Evolutionary conservation across 768 basidiomycete species (phyloP).

Genomic region (Xanthoconium stramineum): DNA sequence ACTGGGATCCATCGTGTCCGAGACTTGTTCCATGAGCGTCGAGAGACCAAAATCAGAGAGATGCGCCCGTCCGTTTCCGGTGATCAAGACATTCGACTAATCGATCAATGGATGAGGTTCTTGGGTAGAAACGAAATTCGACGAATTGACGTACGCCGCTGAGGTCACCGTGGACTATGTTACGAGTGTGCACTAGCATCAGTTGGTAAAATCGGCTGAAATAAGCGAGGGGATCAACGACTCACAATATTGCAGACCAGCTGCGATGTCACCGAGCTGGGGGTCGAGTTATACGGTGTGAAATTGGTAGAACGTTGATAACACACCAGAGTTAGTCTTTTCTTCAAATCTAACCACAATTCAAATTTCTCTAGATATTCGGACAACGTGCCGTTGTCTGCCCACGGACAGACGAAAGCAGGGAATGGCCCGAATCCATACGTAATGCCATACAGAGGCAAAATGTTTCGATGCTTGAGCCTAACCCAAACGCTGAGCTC

Average conservation of each 20-base stretch:
- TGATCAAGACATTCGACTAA: constrained; percentile 25
- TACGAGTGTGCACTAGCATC: constrained; percentile 20
- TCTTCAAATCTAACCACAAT: constrained; percentile 6
- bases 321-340: constrained; percentile 20
- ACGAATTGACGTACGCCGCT: constrained; percentile 29
- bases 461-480: constrained; percentile 29
- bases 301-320: not conserved
- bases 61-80: constrained; percentile 6
- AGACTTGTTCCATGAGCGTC: constrained; percentile 7
- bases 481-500: constrained; percentile 31
- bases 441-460: constrained; percentile 29
- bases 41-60: constrained; percentile 35
- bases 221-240: not conserved
- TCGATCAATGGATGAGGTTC: not conserved
- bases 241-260: constrained; percentile 24
- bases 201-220: not conserved
- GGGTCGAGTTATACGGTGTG: not conserved
- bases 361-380: constrained; percentile 26
- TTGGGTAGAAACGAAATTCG: not conserved
- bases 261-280: constrained; percentile 25
- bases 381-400: constrained; percentile 29
- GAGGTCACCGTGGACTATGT: constrained; percentile 39
- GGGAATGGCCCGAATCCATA: constrained; percentile 25
- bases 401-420: constrained; percentile 36
- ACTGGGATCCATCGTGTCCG: not conserved